Conservation (phyloP, 1,284 basidiomycete species). For the Papiliotrema flavescens region DNA sequence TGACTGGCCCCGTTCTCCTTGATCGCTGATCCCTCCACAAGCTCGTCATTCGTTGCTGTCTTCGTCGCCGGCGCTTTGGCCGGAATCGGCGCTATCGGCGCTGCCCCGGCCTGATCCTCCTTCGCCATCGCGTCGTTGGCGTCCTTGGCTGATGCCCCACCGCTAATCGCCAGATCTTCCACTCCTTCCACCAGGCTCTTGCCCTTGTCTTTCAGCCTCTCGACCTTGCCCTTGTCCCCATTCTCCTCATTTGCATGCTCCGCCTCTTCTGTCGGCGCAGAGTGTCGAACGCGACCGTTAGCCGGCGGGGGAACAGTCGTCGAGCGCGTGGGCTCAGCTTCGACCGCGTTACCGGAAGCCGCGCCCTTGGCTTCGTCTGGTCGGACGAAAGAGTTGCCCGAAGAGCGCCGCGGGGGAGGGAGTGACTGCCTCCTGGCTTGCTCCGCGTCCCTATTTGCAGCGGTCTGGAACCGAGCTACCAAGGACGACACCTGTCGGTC, state of each 20-base stretch:
- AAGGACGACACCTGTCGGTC: conserved; percentile 28
- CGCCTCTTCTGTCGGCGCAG: not conserved
- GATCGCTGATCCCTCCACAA: not conserved
- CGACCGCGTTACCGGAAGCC: not conserved
- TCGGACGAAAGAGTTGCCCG: not conserved
- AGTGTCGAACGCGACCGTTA: not conserved
- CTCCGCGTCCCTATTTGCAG: conserved; percentile 27
- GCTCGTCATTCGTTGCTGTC: not conserved
- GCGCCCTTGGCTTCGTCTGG: not conserved
- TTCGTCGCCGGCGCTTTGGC: not conserved
- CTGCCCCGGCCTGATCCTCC: not conserved
- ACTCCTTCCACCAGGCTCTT: not conserved
- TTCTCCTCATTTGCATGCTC: not conserved
- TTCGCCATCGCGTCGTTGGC: conserved; percentile 4
- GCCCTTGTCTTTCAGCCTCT: conserved; percentile 3
- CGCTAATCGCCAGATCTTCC: conserved; percentile 8
- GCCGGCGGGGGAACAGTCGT: not conserved
- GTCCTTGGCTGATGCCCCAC: not conserved
- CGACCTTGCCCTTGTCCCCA: not conserved
- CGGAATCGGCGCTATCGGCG: not conserved
- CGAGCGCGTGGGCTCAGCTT: not conserved
- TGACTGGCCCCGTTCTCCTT: not conserved
- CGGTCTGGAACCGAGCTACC: conserved; percentile 34
- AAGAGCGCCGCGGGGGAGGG: conserved; percentile 2
- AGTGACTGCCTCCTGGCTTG: conserved; percentile 10